These are phyloP conservation scores for Phytophthora ramorum DNA, from an alignment of 352 stramenopile genomes.

Conservation along the genomic window DNA sequence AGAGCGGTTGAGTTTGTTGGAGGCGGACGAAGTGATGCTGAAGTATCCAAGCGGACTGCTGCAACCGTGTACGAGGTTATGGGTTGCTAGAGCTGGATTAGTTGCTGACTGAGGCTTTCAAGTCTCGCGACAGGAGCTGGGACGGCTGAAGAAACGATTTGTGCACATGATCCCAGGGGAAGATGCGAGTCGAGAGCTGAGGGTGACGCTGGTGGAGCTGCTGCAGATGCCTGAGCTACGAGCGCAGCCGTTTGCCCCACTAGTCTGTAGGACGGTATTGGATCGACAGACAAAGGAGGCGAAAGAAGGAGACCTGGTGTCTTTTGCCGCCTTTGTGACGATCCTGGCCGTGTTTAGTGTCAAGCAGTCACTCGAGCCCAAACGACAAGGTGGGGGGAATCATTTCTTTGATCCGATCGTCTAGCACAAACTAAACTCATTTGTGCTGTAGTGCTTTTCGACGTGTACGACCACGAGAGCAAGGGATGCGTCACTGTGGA, in stretches of 20 bases:
- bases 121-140: slow-evolving; percentile 58
- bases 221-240: slow-evolving; percentile 50
- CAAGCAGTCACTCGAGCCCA: slow-evolving; percentile 45
- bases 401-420: too few species aligned
- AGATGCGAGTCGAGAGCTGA: slow-evolving; percentile 14
- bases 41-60: slow-evolving; percentile 30
- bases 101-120: background rate
- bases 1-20: slow-evolving; percentile 29
- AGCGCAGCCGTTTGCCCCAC: slow-evolving; percentile 24
- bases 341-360: slow-evolving; percentile 43
- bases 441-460: slow-evolving; percentile 43
- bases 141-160: slow-evolving; percentile 50
- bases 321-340: slow-evolving; percentile 43
- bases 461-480: slow-evolving; percentile 44
- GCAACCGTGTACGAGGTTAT: slow-evolving; percentile 44
- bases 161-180: slow-evolving; percentile 32
- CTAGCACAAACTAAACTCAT: too few species aligned
- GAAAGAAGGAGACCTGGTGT: slow-evolving; percentile 2
- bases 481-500: slow-evolving; percentile 39
- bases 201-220: slow-evolving; percentile 9
- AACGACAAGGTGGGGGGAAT: slow-evolving; percentile 32
- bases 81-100: background rate
- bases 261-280: slow-evolving; percentile 24
- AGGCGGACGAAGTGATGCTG: slow-evolving; percentile 9
- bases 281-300: slow-evolving; percentile 4